Conservation (phyloP, 2,329 filamentous ascomycete genomes). For the Penicillium paneum region DNA sequence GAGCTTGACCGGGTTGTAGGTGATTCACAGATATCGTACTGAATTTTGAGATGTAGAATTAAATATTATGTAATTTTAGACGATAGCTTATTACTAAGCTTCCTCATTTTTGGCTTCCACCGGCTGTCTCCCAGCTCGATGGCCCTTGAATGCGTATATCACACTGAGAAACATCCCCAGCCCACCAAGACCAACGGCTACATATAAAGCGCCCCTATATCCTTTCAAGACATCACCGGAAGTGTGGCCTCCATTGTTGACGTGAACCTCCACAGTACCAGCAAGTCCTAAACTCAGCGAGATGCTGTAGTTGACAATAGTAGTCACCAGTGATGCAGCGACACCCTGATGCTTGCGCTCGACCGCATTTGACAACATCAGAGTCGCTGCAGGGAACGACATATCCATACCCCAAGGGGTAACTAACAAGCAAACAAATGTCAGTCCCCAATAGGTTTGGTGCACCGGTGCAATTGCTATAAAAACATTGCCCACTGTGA, state of each 20-base stretch:
- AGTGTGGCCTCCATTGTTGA: conserved; percentile 40
- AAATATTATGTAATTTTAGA: neutral
- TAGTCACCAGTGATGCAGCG: conserved; percentile 58
- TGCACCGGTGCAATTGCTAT: conserved; percentile 48
- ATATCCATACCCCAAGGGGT: conserved; percentile 66
- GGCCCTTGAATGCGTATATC: conserved; percentile 12
- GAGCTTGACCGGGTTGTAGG: too few species aligned
- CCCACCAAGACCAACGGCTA: conserved; percentile 37
- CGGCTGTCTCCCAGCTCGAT: neutral
- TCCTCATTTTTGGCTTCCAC: neutral
- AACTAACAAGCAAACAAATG: conserved; percentile 58
- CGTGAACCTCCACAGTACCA: conserved; percentile 58
- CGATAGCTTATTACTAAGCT: neutral
- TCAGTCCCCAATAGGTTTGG: conserved; percentile 63
- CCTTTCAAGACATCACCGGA: conserved; percentile 34
- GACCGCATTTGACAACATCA: conserved; percentile 57
- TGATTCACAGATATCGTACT: neutral
- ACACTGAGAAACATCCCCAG: conserved; percentile 26
- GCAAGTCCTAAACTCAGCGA: conserved; percentile 64
- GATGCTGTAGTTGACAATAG: conserved; percentile 67
- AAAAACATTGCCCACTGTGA: conserved; percentile 43
- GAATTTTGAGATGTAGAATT: neutral
- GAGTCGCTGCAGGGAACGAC: conserved; percentile 60
- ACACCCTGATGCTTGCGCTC: conserved; percentile 50
- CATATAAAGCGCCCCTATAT: conserved; percentile 43